Percentiles rank a stretch among this genome's conserved stretches.
These are phyloP conservation scores for Chrysanthemum seticuspe DNA, from an alignment of 129 eudicot genomes.

Conservation along the genomic window DNA sequence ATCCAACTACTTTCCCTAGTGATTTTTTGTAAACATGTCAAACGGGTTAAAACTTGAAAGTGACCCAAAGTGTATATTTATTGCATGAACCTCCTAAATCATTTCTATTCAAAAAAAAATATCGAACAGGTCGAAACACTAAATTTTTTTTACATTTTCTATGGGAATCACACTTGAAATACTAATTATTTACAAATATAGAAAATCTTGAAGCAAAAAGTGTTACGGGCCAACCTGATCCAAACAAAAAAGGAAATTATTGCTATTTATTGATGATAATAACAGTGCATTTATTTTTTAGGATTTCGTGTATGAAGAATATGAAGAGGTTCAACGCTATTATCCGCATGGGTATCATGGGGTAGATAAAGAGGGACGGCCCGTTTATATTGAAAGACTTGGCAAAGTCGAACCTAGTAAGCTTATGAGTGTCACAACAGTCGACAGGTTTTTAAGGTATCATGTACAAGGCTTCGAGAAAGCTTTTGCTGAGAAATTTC, in stretches of 20 bases:
- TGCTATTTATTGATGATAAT: background rate
- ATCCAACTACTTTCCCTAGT: too few species aligned
- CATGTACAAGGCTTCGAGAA: slow-evolving; percentile 85
- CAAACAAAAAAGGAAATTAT: background rate
- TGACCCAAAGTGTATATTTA: too few species aligned
- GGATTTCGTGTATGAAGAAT: slow-evolving; percentile 76
- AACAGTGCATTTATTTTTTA: slow-evolving; percentile 10
- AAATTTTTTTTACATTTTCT: background rate
- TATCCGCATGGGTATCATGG: slow-evolving; percentile 97
- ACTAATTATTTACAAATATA: background rate
- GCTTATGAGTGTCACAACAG: slow-evolving; percentile 78
- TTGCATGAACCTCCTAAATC: too few species aligned
- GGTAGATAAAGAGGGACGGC: slow-evolving; percentile 76
- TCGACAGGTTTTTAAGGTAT: slow-evolving; percentile 79
- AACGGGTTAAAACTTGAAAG: background rate
- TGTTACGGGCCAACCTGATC: background rate
- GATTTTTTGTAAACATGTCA: background rate
- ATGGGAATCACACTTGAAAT: background rate
- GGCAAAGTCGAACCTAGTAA: slow-evolving; percentile 83
- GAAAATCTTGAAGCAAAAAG: background rate
- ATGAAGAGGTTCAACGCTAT: slow-evolving; percentile 61
- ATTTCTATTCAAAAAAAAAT: too few species aligned
- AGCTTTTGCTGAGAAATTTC: slow-evolving; percentile 77
- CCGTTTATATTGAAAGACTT: slow-evolving; percentile 75
- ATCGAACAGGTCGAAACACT: background rate